Base-by-base conservation (phyloP, 345 rosid species). In the Hevea brasiliensis region DNA sequence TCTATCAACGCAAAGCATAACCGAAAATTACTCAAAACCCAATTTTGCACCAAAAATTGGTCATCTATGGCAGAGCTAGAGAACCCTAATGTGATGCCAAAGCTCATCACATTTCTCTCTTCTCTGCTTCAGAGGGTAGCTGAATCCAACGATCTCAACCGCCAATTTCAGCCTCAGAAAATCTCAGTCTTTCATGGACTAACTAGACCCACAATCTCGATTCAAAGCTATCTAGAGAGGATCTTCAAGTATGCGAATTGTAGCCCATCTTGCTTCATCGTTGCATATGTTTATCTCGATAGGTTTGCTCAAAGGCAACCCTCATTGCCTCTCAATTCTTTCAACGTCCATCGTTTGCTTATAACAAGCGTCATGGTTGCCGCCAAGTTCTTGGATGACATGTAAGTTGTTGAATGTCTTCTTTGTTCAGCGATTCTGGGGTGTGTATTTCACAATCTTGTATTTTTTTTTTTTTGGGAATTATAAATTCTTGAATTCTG, bases 351-450 rank as follows among this genome's bases (percentile, higher is more conserved):
- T 76, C 97, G 98, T 53, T 81, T 94, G 68, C 90, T 94, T 67
- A 85, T 94, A 47, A 88, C 98, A 4, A 94, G 97, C 73, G 92
- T 94, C 79, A 79, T 94, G 92, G 87, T 90, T 35, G 80, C 96
- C 50, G 96, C 92, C 35, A 92, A 94, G 83, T 94, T 94, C 87
- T 84, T 94, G 90, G 98, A 94, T 80, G 98, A 94, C 79, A 83
- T 83, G 97, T 92, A 75, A 87, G 96, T 83, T 78, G 56, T 72
- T 51, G 32, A 13, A 32, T 20, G 37, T 6, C n/a, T 50, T 7
- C 18, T 44, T 37, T 23, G 32, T 14, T 20, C 59, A 8, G 20
- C 55, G 4, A 41, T 51, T 47, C 72, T 73, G 37, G 37, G 37
- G 37, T 32, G 37, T 32, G 37, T 1, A 32, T n/a, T n/a, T n/a